phyloP scores from a whole-genome alignment of 345 rosid genomes.

The Euclidium syriacum region DNA sequence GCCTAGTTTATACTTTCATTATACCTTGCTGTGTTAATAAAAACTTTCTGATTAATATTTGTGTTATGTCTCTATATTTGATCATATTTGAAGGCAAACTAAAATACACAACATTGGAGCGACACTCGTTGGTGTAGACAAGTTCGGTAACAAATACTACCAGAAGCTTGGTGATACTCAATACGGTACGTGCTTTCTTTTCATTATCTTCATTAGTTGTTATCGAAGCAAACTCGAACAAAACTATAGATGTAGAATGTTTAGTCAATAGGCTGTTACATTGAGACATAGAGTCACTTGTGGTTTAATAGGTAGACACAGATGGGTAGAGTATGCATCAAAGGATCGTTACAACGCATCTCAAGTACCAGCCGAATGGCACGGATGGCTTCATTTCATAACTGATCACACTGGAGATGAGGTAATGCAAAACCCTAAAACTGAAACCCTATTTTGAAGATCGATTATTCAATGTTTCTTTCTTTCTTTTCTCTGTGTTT shows the following conservation, averaged over 20 bases:
- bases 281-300: not conserved
- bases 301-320: slow-evolving; percentile 76
- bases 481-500: no score
- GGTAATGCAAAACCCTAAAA: slow-evolving; percentile 43
- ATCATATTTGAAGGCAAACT: slow-evolving; percentile 71
- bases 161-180: slow-evolving; percentile 68
- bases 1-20: not conserved
- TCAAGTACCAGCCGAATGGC: slow-evolving; percentile 99
- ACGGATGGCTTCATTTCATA: slow-evolving; percentile 93
- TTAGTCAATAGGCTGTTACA: not conserved
- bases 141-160: slow-evolving; percentile 85
- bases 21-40: not conserved
- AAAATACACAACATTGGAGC: slow-evolving; percentile 90
- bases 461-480: no score
- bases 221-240: not conserved
- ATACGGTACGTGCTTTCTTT: slow-evolving; percentile 46
- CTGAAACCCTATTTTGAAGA: no score
- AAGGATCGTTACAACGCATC: slow-evolving; percentile 89
- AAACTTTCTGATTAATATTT: slow-evolving; percentile 13
- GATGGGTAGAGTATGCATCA: slow-evolving; percentile 93
- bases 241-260: not conserved
- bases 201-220: not conserved
- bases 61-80: not conserved
- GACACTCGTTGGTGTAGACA: slow-evolving; percentile 78
- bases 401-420: slow-evolving; percentile 98